A percentile compares a stretch with the other conserved stretches of the same genome.
Conservation (phyloP, 2,329 filamentous ascomycete species). For the Calonectria hawksworthii region DNA sequence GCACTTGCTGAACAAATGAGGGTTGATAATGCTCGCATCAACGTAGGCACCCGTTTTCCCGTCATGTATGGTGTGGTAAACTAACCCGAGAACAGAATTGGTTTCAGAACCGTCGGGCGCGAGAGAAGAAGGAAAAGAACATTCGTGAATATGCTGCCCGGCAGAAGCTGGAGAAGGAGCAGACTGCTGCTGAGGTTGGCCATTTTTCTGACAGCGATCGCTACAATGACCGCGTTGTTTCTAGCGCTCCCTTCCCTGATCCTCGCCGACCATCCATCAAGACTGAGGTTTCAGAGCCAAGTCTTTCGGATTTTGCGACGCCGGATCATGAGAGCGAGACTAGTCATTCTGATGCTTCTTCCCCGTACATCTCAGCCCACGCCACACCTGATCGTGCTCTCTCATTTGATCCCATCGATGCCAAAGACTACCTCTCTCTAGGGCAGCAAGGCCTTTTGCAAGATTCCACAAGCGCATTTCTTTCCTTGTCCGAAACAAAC, state of each 20-base stretch:
- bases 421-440: conserved; percentile 20
- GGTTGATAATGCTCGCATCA: conserved; percentile 75
- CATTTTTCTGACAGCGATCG: conserved; percentile 48
- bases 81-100: conserved; percentile 69
- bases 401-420: conserved; percentile 15
- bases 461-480: conserved; percentile 12
- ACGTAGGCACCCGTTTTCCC: conserved; percentile 58
- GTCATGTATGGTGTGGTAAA: background rate
- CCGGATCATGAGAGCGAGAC: conserved; percentile 46
- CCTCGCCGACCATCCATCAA: conserved; percentile 36
- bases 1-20: conserved; percentile 72
- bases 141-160: conserved; percentile 57
- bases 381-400: conserved; percentile 38
- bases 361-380: conserved; percentile 37
- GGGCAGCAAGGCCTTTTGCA: conserved; percentile 13
- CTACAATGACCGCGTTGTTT: conserved; percentile 55
- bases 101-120: conserved; percentile 77
- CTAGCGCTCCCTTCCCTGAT: conserved; percentile 57
- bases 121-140: conserved; percentile 75
- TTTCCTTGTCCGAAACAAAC: conserved; percentile 29
- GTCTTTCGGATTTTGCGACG: conserved; percentile 28
- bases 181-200: conserved; percentile 39
- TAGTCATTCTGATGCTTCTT: conserved; percentile 46
- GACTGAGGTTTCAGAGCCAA: conserved; percentile 18
- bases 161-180: conserved; percentile 54